Evolutionary conservation across 164 flowering plant species (phyloP).

Genomic region (Dillenia suffruticosa): DNA sequence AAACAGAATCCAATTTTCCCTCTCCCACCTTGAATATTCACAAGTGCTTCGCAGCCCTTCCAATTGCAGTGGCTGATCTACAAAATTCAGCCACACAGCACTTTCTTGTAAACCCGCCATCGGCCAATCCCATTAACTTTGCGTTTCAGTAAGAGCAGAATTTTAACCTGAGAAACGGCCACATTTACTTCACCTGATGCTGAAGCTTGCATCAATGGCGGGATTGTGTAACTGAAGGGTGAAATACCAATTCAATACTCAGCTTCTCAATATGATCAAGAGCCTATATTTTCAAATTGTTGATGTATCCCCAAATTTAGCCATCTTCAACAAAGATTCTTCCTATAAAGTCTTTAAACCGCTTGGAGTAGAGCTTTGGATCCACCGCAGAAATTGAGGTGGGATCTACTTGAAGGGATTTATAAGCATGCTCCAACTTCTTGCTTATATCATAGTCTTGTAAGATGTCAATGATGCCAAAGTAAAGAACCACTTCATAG

Average conservation of each 20-base stretch:
- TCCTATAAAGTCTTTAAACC: slow-evolving; percentile 68
- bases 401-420: slow-evolving; percentile 79
- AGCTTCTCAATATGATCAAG: too few relatives aligned
- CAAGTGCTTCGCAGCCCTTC: slow-evolving; percentile 7
- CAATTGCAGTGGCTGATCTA: slow-evolving; percentile 25
- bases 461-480: slow-evolving; percentile 82
- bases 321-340: slow-evolving; percentile 71
- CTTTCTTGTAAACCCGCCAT: too few relatives aligned
- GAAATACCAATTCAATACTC: too few relatives aligned
- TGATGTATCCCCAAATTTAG: slow-evolving; percentile 30
- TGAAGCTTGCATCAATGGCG: too few relatives aligned
- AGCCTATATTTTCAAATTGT: too few relatives aligned
- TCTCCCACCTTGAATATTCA: slow-evolving; percentile 18
- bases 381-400: slow-evolving; percentile 85
- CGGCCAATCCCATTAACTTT: too few relatives aligned
- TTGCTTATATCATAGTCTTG: slow-evolving; percentile 91
- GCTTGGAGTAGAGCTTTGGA: slow-evolving; percentile 83
- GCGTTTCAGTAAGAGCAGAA: too few relatives aligned
- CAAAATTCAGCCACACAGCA: slow-evolving; percentile 40
- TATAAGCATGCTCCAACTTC: slow-evolving; percentile 89
- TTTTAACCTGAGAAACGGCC: too few relatives aligned
- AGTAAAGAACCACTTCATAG: slow-evolving; percentile 73
- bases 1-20: slow-evolving; percentile 20
- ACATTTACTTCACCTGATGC: too few relatives aligned
- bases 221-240: too few relatives aligned